Conservation (phyloP, 495 filamentous ascomycete species). For the Neurospora sublineolata region DNA sequence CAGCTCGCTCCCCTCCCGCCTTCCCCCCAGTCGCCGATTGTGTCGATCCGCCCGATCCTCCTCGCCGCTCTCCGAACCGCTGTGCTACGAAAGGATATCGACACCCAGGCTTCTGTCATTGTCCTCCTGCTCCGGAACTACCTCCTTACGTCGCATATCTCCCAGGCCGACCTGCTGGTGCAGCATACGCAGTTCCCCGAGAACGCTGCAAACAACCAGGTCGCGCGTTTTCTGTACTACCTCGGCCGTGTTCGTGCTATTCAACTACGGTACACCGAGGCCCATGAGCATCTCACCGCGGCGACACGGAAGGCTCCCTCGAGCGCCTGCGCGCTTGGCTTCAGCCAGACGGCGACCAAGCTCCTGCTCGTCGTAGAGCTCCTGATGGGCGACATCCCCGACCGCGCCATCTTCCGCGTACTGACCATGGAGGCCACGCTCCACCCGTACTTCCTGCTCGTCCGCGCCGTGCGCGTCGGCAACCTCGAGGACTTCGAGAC, state of each 20-base stretch:
- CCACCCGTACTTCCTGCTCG: conserved; percentile 82
- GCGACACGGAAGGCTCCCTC: conserved; percentile 92
- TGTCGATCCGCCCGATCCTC: conserved; percentile 74
- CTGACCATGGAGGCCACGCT: conserved; percentile 73
- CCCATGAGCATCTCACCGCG: conserved; percentile 83
- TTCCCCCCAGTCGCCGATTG: conserved; percentile 70
- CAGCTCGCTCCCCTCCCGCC: conserved; percentile 76
- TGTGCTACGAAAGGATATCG: conserved; percentile 87
- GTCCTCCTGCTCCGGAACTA: conserved; percentile 93
- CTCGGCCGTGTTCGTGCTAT: conserved; percentile 92
- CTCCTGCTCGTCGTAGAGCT: conserved; percentile 89
- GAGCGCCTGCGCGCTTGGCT: conserved; percentile 76
- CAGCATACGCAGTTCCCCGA: conserved; percentile 89
- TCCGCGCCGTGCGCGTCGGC: conserved; percentile 89
- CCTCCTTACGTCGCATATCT: conserved; percentile 88
- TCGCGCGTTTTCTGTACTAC: conserved; percentile 92
- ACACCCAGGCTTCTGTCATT: conserved; percentile 90
- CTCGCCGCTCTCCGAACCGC: conserved; percentile 84
- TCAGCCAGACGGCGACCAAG: conserved; percentile 91
- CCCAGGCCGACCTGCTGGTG: conserved; percentile 90
- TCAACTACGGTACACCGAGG: conserved; percentile 89
- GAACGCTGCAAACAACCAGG: conserved; percentile 92
- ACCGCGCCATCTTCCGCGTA: conserved; percentile 84
- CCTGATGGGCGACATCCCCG: conserved; percentile 96
- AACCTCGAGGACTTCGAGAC: conserved; percentile 86